Base-by-base conservation (phyloP, 352 stramenopile genomes). In the Pelagophyceae sp. region DNA sequence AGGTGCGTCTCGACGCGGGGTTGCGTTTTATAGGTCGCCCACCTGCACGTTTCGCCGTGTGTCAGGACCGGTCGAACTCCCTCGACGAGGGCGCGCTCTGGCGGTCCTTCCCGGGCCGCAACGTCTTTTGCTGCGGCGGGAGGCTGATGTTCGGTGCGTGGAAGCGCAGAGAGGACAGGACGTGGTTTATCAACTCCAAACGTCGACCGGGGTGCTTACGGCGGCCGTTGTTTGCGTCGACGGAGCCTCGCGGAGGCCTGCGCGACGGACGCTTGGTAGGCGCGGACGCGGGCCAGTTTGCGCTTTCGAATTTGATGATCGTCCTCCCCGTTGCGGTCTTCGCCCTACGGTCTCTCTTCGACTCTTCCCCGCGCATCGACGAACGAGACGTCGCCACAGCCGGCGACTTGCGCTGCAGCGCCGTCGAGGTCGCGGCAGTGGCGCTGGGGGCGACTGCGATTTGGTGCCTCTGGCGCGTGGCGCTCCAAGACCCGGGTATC, bases 31-130 rank as follows among this genome's bases (percentile, higher is more conserved):
- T n/a, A n/a, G n/a, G n/a, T n/a, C n/a, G n/a, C n/a, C n/a, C n/a
- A n/a, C n/a, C n/a, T n/a, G n/a, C n/a, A n/a, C n/a, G n/a, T n/a
- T n/a, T n/a, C n/a, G n/a, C n/a, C n/a, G n/a, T n/a, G n/a, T n/a
- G n/a, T n/a, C n/a, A n/a, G n/a, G n/a, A n/a, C n/a, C n/a, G n/a
- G n/a, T n/a, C n/a, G n/a, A n/a, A n/a, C n/a, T n/a, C n/a, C n/a
- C n/a, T n/a, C n/a, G n/a, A n/a, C n/a, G n/a, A n/a, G n/a, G n/a
- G n/a, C n/a, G n/a, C n/a, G 89, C 23, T 72, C 83, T 94, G 35
- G 76, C 77, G 79, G 90, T 33, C 5, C 23, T 65, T n/a, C 23
- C 58, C 58, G 5, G 58, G 58, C 5, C 58, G 58, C 17, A 65
- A 65, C 58, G 23, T 6, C 5, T 65, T 65, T 25, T 5, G 5